Evolutionary conservation across 179 eudicot genomes (phyloP).

Genomic region (Spergularia azorica): DNA sequence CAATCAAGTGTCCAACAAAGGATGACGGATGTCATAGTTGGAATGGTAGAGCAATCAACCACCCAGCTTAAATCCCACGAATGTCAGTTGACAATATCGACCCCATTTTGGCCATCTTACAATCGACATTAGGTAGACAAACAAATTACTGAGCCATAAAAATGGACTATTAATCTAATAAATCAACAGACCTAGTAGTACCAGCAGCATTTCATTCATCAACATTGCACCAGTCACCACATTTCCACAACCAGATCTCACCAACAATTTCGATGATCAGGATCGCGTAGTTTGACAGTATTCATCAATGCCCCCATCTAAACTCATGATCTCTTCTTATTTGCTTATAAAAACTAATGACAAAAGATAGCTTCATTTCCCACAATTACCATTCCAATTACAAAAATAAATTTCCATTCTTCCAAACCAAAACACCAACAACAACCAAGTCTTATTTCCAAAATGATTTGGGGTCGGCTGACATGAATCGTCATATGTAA

Average conservation of each 20-base stretch:
- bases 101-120: not conserved
- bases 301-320: not conserved
- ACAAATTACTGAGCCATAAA: not conserved
- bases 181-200: not conserved
- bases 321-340: not conserved
- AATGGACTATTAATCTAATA: not conserved
- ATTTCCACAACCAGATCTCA: not conserved
- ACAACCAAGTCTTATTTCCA: too few species aligned
- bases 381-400: not conserved
- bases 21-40: not conserved
- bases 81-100: not conserved
- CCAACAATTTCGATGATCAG: not conserved
- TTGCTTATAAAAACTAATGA: not conserved
- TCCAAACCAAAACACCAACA: not conserved
- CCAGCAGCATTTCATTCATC: not conserved
- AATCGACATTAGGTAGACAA: constrained; percentile 9
- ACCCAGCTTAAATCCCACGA: too few species aligned
- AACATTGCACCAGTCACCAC: not conserved
- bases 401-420: not conserved
- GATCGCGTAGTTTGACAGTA: not conserved
- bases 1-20: constrained; percentile 5
- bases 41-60: not conserved
- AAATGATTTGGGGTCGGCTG: too few species aligned
- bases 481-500: too few species aligned
- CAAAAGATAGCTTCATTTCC: not conserved